Evolutionary conservation across 192 early-diverging fungal species (phyloP), one percentile per base, ranked within the genome.

Genomic region (Coemansia sp.): DNA sequence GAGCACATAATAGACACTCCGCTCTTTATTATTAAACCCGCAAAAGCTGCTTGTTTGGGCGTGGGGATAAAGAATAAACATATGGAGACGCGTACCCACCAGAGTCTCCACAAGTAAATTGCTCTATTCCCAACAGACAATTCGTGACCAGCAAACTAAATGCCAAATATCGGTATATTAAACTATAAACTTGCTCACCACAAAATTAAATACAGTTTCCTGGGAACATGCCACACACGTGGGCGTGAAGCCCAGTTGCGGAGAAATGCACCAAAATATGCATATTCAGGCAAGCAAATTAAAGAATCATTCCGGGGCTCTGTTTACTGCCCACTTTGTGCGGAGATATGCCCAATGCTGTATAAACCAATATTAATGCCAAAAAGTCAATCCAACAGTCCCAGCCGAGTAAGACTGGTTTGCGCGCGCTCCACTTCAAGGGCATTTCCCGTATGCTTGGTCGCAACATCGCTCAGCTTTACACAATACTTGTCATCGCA

Each of bases 391-490:
- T 61, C 23, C 29, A 72, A 55, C 3, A 75, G 54, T 1, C 73
- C 73, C 22, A 61, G 27, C 5, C 43, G 22, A 9, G 50, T 37
- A 27, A 86, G 60, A 21, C 76, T 59, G 5, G 35, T 14, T 54
- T 85, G 84, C 12, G 86, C 86, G 19, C 70, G 64, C 11, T 71
- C 21, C 1, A 91, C 79, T 7, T 86, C 82, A 3, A 59, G 73
- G 7, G 48, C 12, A 55, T 87, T 77, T 3, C 88, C 89, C 6
- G 84, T 84, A 41, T 86, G 74, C 65, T 92, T 92, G 49, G 79
- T 65, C 12, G 64, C 57, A 17, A 87, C 88, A 38, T 92, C 91
- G 51, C 89, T 89, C 12, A 92, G 72, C 61, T 92, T 92, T 59
- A 90, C 75, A 37, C 90, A 88, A 8, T 69, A 71, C 38, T 63